Conservation (phyloP, 495 filamentous ascomycete genomes). For the Lasiosphaeriaceae sp. region DNA sequence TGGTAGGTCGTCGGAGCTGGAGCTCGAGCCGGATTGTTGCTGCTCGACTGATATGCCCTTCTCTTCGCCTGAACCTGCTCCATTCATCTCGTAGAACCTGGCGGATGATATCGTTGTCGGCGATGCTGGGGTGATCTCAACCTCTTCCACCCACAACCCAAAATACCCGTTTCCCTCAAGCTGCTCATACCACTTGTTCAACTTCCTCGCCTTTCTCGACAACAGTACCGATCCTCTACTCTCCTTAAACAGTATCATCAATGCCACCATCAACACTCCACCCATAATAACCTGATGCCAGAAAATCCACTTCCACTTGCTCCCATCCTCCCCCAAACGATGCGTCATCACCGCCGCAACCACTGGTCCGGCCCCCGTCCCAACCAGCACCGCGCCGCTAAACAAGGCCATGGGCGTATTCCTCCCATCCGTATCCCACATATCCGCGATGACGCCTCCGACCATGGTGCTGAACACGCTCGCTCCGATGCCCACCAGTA, state of each 20-base stretch:
- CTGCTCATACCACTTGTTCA: constrained; percentile 79
- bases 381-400: constrained; percentile 67
- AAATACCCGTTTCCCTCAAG: constrained; percentile 63
- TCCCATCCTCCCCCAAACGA: constrained; percentile 26
- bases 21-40: neutral
- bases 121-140: neutral
- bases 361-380: constrained; percentile 79
- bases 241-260: constrained; percentile 72
- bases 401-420: constrained; percentile 92
- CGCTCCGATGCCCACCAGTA: constrained; percentile 70
- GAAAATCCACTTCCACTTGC: constrained; percentile 84
- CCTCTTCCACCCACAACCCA: constrained; percentile 46
- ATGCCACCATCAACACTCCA: constrained; percentile 55
- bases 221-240: constrained; percentile 81
- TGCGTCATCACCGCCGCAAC: constrained; percentile 67
- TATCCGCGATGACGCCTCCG: constrained; percentile 85
- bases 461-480: constrained; percentile 91
- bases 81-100: neutral
- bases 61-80: constrained; percentile 18
- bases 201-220: constrained; percentile 63
- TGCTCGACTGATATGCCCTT: constrained; percentile 10
- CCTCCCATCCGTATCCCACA: constrained; percentile 73
- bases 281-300: constrained; percentile 76
- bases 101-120: neutral
- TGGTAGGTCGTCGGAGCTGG: neutral